Conservation (phyloP, 176 grass and related monocot genomes). For the bread wheat (Triticum aestivum) region IWGSC_CS_RefSeq_v2.1 NC_057806.1:312534165-312534664, state of each 20-base stretch:
- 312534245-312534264: background rate
- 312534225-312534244: background rate
- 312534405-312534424: conserved; percentile 82
- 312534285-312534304: background rate
- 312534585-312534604: conserved; percentile 80
- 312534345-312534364: background rate
- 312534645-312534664: conserved; percentile 90
- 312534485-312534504: no score
- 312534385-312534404: conserved; percentile 81
- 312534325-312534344: background rate
- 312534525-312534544: background rate
- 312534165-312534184: no score
- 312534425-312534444: conserved; percentile 68
- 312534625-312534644: conserved; percentile 80
- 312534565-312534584: conserved; percentile 78
- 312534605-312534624: conserved; percentile 94
- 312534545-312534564: conserved; percentile 66
- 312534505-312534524: background rate
- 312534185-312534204: no score
- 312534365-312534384: conserved; percentile 60
- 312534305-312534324: background rate
- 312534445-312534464: conserved; percentile 79
- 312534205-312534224: no score
- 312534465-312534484: conserved; percentile 8
- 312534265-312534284: background rate